Evolutionary conservation across 2,329 filamentous ascomycete genomes (phyloP).

Genomic region (Cyanodermella asteris): DNA sequence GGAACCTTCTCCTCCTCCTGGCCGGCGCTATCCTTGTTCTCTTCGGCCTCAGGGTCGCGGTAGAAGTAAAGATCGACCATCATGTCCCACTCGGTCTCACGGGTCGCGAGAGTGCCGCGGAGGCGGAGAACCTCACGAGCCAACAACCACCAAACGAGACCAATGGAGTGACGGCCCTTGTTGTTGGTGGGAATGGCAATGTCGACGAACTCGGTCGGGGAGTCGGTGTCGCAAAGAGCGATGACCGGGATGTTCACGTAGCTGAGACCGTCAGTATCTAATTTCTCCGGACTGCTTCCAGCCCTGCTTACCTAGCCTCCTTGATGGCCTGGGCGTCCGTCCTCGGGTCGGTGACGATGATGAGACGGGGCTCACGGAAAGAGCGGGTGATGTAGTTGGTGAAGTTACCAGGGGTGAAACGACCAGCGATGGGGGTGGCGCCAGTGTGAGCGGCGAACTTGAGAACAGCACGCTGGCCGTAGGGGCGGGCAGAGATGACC

Average conservation of each 20-base stretch:
- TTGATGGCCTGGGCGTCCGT: slow-evolving; percentile 99
- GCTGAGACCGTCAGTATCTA: too few relatives aligned
- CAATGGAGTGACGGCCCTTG: slow-evolving; percentile 99
- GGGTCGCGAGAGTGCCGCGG: slow-evolving; percentile 84
- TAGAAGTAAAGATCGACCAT: slow-evolving; percentile 99
- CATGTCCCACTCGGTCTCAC: slow-evolving; percentile 95
- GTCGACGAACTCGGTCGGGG: slow-evolving; percentile 97
- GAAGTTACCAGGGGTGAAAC: slow-evolving; percentile 99
- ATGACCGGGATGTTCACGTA: slow-evolving; percentile 99
- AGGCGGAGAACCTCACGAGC: slow-evolving; percentile 99
- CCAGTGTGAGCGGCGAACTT: slow-evolving; percentile 99
- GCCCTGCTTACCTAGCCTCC: too few relatives aligned
- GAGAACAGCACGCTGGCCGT: slow-evolving; percentile 97
- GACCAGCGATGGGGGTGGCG: slow-evolving; percentile 92
- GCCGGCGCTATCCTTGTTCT: slow-evolving; percentile 76
- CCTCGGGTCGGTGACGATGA: slow-evolving; percentile 97
- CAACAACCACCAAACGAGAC: slow-evolving; percentile 98
- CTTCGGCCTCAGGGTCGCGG: slow-evolving; percentile 98
- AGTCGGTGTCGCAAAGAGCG: slow-evolving; percentile 96
- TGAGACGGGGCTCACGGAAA: slow-evolving; percentile 99
- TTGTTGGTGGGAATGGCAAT: slow-evolving; percentile 99
- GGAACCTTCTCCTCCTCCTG: slow-evolving; percentile 71
- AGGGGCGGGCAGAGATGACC: slow-evolving; percentile 98
- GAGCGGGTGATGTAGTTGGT: slow-evolving; percentile 99
- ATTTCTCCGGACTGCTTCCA: too few relatives aligned